Percentiles rank a stretch among this genome's conserved stretches.
Conservation (phyloP, 495 filamentous ascomycete species). For the Aspergillus kassunensis region DNA sequence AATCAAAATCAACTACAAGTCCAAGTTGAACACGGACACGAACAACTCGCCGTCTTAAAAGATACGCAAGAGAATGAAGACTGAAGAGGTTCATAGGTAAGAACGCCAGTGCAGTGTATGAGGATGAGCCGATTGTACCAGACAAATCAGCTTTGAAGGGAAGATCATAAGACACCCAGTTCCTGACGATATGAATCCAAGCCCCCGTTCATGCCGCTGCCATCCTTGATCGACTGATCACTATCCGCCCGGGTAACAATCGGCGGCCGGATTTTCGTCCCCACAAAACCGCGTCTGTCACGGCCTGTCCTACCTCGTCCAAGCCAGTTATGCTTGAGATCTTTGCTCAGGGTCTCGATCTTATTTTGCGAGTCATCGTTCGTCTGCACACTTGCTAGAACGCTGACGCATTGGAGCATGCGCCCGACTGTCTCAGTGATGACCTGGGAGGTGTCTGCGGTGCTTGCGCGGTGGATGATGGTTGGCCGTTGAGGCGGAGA, state of each 20-base stretch:
- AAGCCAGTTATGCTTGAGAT: conserved; percentile 94
- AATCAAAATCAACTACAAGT: too few relatives aligned
- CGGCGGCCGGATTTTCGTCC: conserved; percentile 50
- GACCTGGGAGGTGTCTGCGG: conserved; percentile 69
- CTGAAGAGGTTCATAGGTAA: too few relatives aligned
- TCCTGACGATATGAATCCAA: conserved; percentile 25
- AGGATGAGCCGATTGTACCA: too few relatives aligned
- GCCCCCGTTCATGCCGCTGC: conserved; percentile 13
- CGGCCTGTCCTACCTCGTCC: conserved; percentile 84
- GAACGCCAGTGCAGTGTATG: too few relatives aligned
- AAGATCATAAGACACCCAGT: conserved; percentile 30
- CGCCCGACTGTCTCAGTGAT: conserved; percentile 87
- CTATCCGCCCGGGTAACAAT: conserved; percentile 28
- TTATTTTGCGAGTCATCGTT: conserved; percentile 70
- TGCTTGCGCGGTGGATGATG: conserved; percentile 33
- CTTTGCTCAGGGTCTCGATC: conserved; percentile 77
- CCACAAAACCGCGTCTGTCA: conserved; percentile 85
- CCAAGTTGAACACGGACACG: too few relatives aligned
- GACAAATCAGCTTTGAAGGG: conserved; percentile 10
- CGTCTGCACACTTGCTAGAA: conserved; percentile 72
- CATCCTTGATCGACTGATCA: conserved; percentile 17
- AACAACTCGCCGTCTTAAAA: too few relatives aligned
- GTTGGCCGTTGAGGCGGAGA: conserved; percentile 46
- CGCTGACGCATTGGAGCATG: conserved; percentile 95
- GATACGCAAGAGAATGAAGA: background rate